Conservation (phyloP, 2,329 filamentous ascomycete species). For the Hypoxylon sp. region DNA sequence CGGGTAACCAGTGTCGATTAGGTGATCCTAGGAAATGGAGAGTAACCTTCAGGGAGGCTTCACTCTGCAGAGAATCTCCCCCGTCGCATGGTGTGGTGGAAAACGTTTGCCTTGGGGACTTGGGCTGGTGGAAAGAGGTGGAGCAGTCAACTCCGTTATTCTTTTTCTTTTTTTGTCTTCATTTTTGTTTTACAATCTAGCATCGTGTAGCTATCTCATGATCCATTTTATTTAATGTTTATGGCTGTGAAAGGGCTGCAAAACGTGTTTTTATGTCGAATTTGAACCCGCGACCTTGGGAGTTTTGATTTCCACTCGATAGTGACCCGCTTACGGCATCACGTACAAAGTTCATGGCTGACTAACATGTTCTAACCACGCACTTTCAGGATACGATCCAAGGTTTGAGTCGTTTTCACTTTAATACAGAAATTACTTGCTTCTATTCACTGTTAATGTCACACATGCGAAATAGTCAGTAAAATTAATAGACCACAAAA, state of each 20-base stretch:
- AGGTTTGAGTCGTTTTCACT: no score
- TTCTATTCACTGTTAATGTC: background rate
- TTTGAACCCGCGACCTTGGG: conserved; percentile 19
- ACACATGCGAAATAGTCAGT: background rate
- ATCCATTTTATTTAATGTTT: background rate
- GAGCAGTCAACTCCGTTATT: conserved; percentile 58
- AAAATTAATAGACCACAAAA: conserved; percentile 6
- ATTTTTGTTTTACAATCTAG: no score
- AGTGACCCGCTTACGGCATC: no score
- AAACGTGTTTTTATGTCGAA: background rate
- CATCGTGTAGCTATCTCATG: background rate
- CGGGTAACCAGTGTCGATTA: conserved; percentile 72
- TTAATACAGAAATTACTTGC: no score
- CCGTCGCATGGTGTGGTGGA: conserved; percentile 76
- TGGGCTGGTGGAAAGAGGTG: conserved; percentile 65
- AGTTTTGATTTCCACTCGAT: conserved; percentile 1
- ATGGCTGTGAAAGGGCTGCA: background rate
- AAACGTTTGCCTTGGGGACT: conserved; percentile 68
- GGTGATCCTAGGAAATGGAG: conserved; percentile 72
- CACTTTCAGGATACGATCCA: background rate
- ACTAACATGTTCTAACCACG: background rate
- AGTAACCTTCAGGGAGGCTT: conserved; percentile 74
- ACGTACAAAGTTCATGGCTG: no score
- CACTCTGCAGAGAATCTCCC: conserved; percentile 77
- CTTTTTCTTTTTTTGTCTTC: conserved; percentile 48